These are phyloP conservation scores for Nakaseomyces uthaithaninus DNA, from an alignment of 1,139 yeast species.

Conservation along the genomic window DNA sequence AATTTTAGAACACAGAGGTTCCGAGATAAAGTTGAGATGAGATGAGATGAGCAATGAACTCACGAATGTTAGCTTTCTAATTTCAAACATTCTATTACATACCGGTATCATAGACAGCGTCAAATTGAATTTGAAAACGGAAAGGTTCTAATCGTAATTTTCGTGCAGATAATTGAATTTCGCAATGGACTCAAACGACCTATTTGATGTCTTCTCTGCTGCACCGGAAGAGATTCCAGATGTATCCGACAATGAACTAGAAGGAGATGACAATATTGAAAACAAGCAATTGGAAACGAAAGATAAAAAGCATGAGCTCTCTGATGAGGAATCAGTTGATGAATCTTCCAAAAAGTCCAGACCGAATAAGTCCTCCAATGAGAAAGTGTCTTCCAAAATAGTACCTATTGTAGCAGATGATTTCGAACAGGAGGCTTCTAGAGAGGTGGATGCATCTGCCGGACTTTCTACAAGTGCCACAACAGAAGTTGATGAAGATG, in stretches of 20 bases:
- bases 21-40: not conserved
- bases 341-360: constrained; percentile 21
- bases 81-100: not conserved
- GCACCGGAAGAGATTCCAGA: constrained; percentile 37
- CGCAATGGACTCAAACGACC: constrained; percentile 35
- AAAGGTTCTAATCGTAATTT: too few species aligned
- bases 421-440: constrained; percentile 82
- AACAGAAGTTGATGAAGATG: constrained; percentile 34
- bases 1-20: not conserved
- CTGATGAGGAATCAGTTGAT: constrained; percentile 14
- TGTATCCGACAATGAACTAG: constrained; percentile 16
- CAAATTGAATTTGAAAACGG: too few species aligned
- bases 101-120: too few species aligned
- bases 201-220: constrained; percentile 64
- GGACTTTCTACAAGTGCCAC: constrained; percentile 45
- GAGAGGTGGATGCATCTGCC: constrained; percentile 74
- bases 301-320: constrained; percentile 12
- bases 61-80: not conserved
- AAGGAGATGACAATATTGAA: constrained; percentile 11
- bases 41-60: constrained; percentile 3
- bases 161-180: too few species aligned
- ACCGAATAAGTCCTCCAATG: constrained; percentile 24
- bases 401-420: constrained; percentile 79
- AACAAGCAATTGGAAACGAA: constrained; percentile 9
- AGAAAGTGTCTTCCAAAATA: constrained; percentile 32